A percentile compares a stretch with the other conserved stretches of the same genome.
phyloP scores from a whole-genome alignment of 768 basidiomycete genomes.

The Trametes punicea region DNA sequence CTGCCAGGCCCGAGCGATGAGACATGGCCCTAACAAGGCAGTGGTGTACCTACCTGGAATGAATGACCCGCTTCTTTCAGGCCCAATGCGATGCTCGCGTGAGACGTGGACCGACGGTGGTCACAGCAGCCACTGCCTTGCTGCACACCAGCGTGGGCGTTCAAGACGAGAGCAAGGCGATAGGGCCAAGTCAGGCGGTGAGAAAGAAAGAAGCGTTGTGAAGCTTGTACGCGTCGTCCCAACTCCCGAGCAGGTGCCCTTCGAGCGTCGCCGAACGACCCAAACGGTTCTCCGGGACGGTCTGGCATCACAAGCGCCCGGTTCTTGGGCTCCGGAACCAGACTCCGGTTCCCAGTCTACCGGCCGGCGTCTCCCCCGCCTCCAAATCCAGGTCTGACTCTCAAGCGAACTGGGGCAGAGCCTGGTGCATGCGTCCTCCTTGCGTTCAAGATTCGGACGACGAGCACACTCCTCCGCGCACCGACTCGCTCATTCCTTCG shows the following conservation, averaged over 20 bases:
- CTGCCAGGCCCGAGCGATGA: neutral
- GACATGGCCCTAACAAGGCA: neutral
- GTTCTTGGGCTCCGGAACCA: neutral
- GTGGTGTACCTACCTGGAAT: neutral
- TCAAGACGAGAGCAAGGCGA: neutral
- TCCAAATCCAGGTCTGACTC: neutral
- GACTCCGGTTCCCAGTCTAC: neutral
- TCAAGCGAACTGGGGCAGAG: constrained; percentile 4
- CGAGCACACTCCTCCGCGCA: neutral
- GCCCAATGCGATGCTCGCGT: neutral
- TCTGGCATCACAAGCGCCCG: neutral
- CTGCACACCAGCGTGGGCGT: too few species aligned
- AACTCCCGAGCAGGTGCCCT: neutral
- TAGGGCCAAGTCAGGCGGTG: neutral
- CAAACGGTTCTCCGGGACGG: neutral
- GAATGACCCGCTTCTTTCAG: neutral
- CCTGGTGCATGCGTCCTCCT: constrained; percentile 5
- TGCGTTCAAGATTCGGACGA: constrained; percentile 6
- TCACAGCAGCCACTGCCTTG: neutral
- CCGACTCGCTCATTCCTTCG: neutral
- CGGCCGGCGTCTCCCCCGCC: neutral
- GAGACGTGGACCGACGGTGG: neutral
- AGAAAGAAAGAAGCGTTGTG: neutral
- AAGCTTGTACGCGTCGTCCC: neutral
- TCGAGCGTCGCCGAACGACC: neutral